A percentile compares a stretch with the other conserved stretches of the same genome.
Evolutionary conservation across 345 rosid genomes (phyloP).

Genomic region (Eutrema yunnanense): DNA sequence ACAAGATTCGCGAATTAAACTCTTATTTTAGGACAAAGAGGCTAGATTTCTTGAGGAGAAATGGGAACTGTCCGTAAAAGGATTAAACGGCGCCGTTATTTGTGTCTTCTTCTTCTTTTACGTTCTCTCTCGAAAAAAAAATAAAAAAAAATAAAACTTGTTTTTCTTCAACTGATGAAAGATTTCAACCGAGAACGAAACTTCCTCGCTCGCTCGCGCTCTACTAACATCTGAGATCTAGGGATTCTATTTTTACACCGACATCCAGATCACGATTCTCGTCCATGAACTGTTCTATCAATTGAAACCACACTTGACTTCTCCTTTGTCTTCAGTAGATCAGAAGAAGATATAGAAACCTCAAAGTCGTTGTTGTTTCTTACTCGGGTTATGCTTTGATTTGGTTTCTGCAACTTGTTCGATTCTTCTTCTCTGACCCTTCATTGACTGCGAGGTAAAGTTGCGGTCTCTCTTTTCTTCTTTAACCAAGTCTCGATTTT

Average conservation of each 20-base stretch:
- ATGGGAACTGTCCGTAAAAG: constrained; percentile 1
- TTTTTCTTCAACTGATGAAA: constrained; percentile 14
- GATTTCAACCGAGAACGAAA: constrained; percentile 21
- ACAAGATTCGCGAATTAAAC: no score
- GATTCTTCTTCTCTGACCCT: constrained; percentile 19
- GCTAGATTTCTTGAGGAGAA: not conserved
- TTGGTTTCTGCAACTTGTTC: constrained; percentile 23
- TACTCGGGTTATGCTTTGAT: not conserved
- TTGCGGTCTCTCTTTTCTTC: not conserved
- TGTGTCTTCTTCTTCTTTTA: constrained; percentile 16
- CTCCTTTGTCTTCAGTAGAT: not conserved
- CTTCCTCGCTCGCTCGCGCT: constrained; percentile 27
- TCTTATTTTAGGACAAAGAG: not conserved
- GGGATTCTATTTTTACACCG: constrained; percentile 9
- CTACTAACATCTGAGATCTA: constrained; percentile 30
- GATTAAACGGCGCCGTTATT: constrained; percentile 15
- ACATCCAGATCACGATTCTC: constrained; percentile 18
- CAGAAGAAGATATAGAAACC: constrained; percentile 2
- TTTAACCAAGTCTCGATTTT: constrained; percentile 1
- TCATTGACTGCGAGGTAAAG: constrained; percentile 29
- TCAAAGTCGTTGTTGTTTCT: not conserved
- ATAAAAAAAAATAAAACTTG: not conserved
- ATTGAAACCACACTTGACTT: not conserved
- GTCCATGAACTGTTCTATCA: not conserved
- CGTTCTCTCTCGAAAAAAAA: not conserved